phyloP scores from a whole-genome alignment of 805 yeast genomes.

The Peterozyma xylosa region DNA sequence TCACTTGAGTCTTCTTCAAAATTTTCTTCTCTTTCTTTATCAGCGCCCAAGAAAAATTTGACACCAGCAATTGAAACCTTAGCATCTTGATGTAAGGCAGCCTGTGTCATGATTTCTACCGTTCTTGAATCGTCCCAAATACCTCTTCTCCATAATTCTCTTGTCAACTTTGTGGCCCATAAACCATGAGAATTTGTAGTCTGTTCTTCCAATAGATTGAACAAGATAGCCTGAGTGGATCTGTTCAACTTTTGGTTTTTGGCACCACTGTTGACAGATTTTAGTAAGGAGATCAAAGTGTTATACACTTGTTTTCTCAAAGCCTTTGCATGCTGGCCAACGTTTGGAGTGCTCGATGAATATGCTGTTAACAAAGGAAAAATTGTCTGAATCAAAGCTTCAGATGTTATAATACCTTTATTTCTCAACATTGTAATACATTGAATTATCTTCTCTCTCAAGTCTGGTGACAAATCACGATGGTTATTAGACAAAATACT shows the following conservation, averaged over 20 bases:
- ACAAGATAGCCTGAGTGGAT: conserved; percentile 86
- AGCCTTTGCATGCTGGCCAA: conserved; percentile 68
- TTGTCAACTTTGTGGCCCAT: conserved; percentile 93
- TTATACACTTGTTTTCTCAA: conserved; percentile 77
- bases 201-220: conserved; percentile 76
- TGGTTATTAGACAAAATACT: conserved; percentile 67
- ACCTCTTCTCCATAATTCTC: conserved; percentile 96
- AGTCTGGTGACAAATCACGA: conserved; percentile 71
- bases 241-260: conserved; percentile 85
- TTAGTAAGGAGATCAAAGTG: conserved; percentile 70
- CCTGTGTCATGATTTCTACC: conserved; percentile 96
- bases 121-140: conserved; percentile 97
- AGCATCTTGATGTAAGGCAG: conserved; percentile 79
- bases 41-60: conserved; percentile 89
- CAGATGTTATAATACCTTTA: conserved; percentile 72
- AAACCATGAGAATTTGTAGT: conserved; percentile 65
- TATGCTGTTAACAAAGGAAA: conserved; percentile 81
- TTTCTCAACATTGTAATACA: conserved; percentile 87
- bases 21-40: conserved; percentile 83
- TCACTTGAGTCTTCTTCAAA: conserved; percentile 60
- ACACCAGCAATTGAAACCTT: conserved; percentile 90
- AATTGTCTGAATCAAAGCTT: conserved; percentile 72
- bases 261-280: conserved; percentile 79
- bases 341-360: conserved; percentile 37
- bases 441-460: conserved; percentile 87